Base-by-base conservation (phyloP, 2,329 filamentous ascomycete species). In the Cytospora piceicola region DNA sequence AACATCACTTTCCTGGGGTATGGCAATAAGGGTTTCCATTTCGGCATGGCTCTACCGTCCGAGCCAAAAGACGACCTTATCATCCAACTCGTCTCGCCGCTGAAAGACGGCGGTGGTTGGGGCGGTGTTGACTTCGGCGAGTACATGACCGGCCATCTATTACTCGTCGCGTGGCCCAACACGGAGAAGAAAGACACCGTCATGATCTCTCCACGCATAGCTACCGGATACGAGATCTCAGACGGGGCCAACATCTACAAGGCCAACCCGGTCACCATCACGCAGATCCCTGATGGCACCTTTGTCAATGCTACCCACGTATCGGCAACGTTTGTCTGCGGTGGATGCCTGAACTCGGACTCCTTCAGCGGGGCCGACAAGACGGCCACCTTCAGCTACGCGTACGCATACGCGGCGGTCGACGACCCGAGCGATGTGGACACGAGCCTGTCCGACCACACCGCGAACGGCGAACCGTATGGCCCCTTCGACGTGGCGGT, bases 281-380 rank as follows among this genome's bases (percentile, higher is more conserved):
- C 72, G 1, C 78, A 82, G 17, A 85, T 85, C 67, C 74, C 81
- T 29, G 81, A 82, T 27, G 82, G 83, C 30, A 84, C 82, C 1
- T 83, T 80, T 29, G 73, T 83, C 65, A 85, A 85, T 75, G 75
- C 74, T 67, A 85, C 83, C 1, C 81, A 85, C 68, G 81, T 80
- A 71, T 81, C 80, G 2, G 83, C 82, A 68, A 86, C 83, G 0
- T 86, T 85, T 73, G 77, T 85, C 46, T 86, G 83, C 70, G 73
- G 77, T 55, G 75, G 76, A 14, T 83, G 81, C 64, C 73, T 81
- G 64, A 72, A 73, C 22, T 72, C 73, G 6, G 77, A 78, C 63
- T 69, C 67, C 24, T 69, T 69, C 56, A 42, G 64, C 46, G 61
- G 55, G 32, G 49, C 22, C 22, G 61, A 58, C 30, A 24, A 27